Conservation (phyloP, 345 rosid species). For the Eucalyptus cloeziana region DNA sequence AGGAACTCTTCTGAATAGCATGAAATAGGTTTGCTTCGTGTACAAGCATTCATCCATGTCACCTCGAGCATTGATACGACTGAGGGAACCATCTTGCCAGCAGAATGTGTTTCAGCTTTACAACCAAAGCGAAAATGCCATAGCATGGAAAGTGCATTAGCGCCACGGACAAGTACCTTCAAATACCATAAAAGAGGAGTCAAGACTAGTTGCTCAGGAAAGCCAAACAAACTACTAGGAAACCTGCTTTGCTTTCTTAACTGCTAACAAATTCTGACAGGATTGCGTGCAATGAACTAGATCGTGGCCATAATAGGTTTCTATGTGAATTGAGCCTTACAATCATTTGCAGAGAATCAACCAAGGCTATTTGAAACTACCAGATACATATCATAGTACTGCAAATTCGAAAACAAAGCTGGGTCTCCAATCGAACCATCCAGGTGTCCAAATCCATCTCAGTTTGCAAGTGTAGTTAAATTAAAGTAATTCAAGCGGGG, state of each 20-base stretch:
- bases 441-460: not conserved
- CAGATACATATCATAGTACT: not conserved
- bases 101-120: conserved; percentile 60
- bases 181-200: not conserved
- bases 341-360: not conserved
- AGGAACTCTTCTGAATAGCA: not conserved
- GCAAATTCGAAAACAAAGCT: not conserved
- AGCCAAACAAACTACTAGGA: not conserved
- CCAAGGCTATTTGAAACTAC: not conserved
- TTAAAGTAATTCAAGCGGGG: not conserved
- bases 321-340: not conserved
- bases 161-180: conserved; percentile 81
- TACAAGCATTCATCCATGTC: not conserved
- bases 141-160: conserved; percentile 90
- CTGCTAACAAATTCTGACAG: not conserved
- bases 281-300: not conserved
- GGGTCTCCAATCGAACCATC: not conserved
- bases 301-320: not conserved
- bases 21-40: not conserved
- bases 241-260: not conserved
- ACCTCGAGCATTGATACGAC: conserved; percentile 40
- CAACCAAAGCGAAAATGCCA: conserved; percentile 38
- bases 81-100: conserved; percentile 64
- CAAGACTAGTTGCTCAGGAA: not conserved
- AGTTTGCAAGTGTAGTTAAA: not conserved